Conservation (phyloP, 345 rosid genomes). For the Kernera saxatilis region DNA sequence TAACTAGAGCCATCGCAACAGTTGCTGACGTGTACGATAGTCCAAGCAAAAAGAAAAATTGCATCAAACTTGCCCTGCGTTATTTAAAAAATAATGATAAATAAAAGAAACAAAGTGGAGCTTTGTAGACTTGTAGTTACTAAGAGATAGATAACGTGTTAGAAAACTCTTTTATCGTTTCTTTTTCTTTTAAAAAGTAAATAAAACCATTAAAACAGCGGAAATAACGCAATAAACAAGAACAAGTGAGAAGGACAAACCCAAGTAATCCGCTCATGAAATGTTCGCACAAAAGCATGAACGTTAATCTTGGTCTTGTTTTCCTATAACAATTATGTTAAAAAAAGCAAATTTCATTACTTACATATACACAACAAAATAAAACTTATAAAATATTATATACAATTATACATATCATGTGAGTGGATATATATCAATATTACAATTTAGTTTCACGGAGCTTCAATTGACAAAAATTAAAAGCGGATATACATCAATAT, state of each 20-base stretch:
- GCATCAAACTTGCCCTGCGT: constrained; percentile 63
- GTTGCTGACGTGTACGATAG: constrained; percentile 67
- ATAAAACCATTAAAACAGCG: not conserved
- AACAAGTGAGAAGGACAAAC: constrained; percentile 31
- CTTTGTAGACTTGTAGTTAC: not conserved
- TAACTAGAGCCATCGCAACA: constrained; percentile 51
- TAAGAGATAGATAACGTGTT: constrained; percentile 9
- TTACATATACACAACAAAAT: not conserved
- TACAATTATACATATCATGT: not conserved
- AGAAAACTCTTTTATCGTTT: not conserved
- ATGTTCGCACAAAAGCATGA: constrained; percentile 39
- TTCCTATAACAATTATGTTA: constrained; percentile 41
- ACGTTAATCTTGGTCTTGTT: constrained; percentile 49
- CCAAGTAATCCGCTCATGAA: constrained; percentile 70
- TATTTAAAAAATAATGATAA: not conserved
- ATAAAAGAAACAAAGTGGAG: not conserved
- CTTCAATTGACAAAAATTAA: not conserved
- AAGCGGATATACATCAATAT: not conserved
- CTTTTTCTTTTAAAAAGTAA: not conserved
- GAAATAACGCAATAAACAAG: not conserved
- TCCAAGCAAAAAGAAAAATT: constrained; percentile 63
- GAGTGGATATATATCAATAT: not conserved
- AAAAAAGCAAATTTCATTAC: constrained; percentile 1
- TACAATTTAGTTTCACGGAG: not conserved
- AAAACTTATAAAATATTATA: not conserved